Evolutionary conservation across 768 basidiomycete genomes (phyloP), one percentile per base, ranked within the genome.

Genomic region (Chalciporus sphaerocephalus): DNA sequence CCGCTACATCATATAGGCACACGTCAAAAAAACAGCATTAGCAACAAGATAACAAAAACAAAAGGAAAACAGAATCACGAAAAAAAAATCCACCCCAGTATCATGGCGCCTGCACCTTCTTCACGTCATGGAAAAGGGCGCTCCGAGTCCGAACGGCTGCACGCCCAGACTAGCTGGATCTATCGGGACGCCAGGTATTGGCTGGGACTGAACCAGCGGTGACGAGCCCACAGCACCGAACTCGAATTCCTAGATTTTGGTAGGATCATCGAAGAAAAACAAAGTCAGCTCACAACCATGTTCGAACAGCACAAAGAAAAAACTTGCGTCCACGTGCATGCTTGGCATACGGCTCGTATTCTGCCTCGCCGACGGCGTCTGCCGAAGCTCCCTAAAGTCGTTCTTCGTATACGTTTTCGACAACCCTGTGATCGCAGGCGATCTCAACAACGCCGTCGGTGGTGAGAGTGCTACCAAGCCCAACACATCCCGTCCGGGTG

Each of bases 281-380:
- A 23, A 11, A 11, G 16, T 22, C 24, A n/a, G 30, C 32, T 5
- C 34, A 2, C 21, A 30, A 23, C 21, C 10, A 20, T 5, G 15
- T 15, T 6, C 11, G 37, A 21, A 12, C 9, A 53, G 58, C 52
- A 52, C 22, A 22, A 15, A 18, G 54, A 52, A 65, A 10, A 18
- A 9, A 74, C 80, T 63, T 66, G 83, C 80, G 60, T 83, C 80
- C 43, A 83, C 89, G 66, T 92, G 90, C 72, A 81, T 83, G 65
- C 90, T 92, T 9, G 90, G 90, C 36, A 92, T 71, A 56, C 90
- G 74, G 66, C 89, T 92, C 44, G 88, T 92, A 57, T 92, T 92
- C 61, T 88, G 78, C 55, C 86, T 78, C 52, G 83, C 78, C 9
- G 79, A 76, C 24, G 86, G 76, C 33, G 71, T 68, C 62, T 83